A percentile compares a stretch with the other conserved stretches of the same genome.
These are phyloP conservation scores for Lophiostoma macrostomum DNA, from an alignment of 495 filamentous ascomycete genomes.

Conservation along the genomic window DNA sequence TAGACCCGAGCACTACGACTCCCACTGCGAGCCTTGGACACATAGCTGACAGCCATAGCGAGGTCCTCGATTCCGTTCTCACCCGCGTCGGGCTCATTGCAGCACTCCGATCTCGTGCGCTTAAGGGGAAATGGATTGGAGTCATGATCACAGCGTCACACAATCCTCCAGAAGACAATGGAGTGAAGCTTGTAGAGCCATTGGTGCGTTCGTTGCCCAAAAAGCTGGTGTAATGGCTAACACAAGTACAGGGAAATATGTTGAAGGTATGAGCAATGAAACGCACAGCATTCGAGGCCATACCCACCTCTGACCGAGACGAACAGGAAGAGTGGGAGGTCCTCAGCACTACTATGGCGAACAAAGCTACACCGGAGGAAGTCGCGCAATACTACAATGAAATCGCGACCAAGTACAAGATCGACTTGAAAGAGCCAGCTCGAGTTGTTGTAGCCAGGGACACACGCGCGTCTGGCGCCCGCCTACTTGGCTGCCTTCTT, in stretches of 20 bases:
- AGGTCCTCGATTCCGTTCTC: slow-evolving; percentile 77
- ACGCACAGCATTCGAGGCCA: too few relatives aligned
- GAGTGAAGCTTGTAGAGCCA: slow-evolving; percentile 96
- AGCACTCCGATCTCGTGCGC: slow-evolving; percentile 83
- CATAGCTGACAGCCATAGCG: slow-evolving; percentile 35
- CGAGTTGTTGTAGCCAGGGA: slow-evolving; percentile 88
- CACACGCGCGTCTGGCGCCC: slow-evolving; percentile 86
- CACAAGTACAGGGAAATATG: slow-evolving; percentile 73
- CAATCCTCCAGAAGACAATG: slow-evolving; percentile 96
- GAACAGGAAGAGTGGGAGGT: slow-evolving; percentile 75
- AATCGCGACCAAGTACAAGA: slow-evolving; percentile 67
- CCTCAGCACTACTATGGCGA: slow-evolving; percentile 82
- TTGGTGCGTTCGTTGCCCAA: slow-evolving; percentile 53
- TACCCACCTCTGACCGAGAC: slow-evolving; percentile 17
- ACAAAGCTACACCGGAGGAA: slow-evolving; percentile 68
- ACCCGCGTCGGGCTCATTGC: slow-evolving; percentile 89
- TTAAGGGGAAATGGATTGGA: slow-evolving; percentile 85
- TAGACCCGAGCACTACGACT: slow-evolving; percentile 9
- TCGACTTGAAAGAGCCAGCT: slow-evolving; percentile 66
- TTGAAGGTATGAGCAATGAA: slow-evolving; percentile 72
- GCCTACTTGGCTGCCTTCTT: slow-evolving; percentile 70
- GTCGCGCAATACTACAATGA: slow-evolving; percentile 72
- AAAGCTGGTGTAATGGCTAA: slow-evolving; percentile 11
- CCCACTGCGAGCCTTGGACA: background rate
- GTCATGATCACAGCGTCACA: slow-evolving; percentile 99